These are phyloP conservation scores for Phanerochaete sordida DNA, from an alignment of 768 basidiomycete species.

Conservation along the genomic window DNA sequence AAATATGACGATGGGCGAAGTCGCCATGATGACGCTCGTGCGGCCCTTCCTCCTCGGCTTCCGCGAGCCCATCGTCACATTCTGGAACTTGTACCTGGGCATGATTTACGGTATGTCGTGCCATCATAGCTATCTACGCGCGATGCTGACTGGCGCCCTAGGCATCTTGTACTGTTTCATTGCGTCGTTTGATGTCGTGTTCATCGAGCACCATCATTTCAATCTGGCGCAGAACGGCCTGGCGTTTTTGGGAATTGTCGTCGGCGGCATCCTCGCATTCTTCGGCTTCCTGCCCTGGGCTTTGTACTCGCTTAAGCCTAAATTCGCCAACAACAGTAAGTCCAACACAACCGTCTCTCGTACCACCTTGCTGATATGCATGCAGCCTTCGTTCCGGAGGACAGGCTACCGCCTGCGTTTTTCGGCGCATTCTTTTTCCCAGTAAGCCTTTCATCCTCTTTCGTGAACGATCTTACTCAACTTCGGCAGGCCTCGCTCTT, in stretches of 20 bases:
- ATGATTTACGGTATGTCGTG: slow-evolving; percentile 24
- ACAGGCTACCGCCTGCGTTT: slow-evolving; percentile 37
- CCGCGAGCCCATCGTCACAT: slow-evolving; percentile 28
- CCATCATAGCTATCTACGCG: too few species aligned
- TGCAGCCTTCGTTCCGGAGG: slow-evolving; percentile 29
- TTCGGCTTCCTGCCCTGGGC: slow-evolving; percentile 3
- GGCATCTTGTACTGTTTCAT: slow-evolving; percentile 30
- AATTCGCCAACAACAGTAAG: slow-evolving; percentile 35
- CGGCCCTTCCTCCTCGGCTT: slow-evolving; percentile 28
- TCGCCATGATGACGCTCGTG: slow-evolving; percentile 25
- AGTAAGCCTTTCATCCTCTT: background rate
- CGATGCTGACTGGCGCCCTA: background rate
- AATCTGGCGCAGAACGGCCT: slow-evolving; percentile 33
- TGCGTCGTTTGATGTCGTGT: slow-evolving; percentile 33
- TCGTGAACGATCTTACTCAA: slow-evolving; percentile 4
- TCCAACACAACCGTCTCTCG: slow-evolving; percentile 5
- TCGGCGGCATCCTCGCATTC: slow-evolving; percentile 4
- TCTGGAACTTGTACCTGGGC: slow-evolving; percentile 28
- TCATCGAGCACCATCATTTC: slow-evolving; percentile 33
- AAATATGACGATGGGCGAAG: slow-evolving; percentile 15
- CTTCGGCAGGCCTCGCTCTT: slow-evolving; percentile 33
- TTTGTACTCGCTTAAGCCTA: slow-evolving; percentile 6
- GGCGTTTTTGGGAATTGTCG: slow-evolving; percentile 29
- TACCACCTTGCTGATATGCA: too few species aligned
- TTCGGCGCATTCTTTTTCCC: slow-evolving; percentile 25